Evolutionary conservation across 306 rosid genomes (phyloP), one percentile per base, ranked within the genome.

Genomic region (Hippophae tibetana): DNA sequence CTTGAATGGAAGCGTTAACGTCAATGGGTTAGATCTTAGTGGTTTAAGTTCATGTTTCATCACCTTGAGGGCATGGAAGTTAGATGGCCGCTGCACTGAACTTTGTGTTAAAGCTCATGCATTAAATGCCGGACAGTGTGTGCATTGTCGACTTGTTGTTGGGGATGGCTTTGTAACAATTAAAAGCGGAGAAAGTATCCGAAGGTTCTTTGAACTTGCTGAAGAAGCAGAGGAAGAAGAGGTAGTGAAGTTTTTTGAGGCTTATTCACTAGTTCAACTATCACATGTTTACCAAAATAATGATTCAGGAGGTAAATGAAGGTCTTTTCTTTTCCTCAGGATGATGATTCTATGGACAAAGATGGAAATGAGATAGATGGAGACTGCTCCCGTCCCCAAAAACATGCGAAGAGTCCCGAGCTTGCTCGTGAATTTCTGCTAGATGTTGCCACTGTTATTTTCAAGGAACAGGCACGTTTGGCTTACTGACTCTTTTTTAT

Each of bases 141-240:
- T 88, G 55, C 99, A 93, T 81, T 82, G 94, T 79, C 82, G 97
- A 69, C 85, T 93, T 60, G 63, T 78, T 60, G 95, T 93, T 45
- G 95, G 99, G 61, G 99, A 84, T 52, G 95, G 99, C 67, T 88
- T 74, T 67, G 86, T 88, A 52, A 79, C 90, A 70, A 93, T 93
- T 68, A 84, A 93, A 42, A 93, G 89, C 75, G 99, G 99, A 63
- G 99, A 86, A 70, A 84, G 77, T 68, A 84, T 93, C 62, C 82
- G 82, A 79, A 80, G 82, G 76, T 93, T 93, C 76, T 93, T 93
- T 80, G 99, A 93, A 78, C 90, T 86, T 70, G 99, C 97, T 74
- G 99, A 93, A 82, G 99, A 93, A 81, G 97, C 97, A 25, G 99
- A 93, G 75, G 99, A 93, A 79, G 99, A 93, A 67, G 99, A 93